Percentiles rank a stretch among this genome's conserved stretches.
Conservation (phyloP, 768 basidiomycete species). For the Boletus tomentosulus region DNA sequence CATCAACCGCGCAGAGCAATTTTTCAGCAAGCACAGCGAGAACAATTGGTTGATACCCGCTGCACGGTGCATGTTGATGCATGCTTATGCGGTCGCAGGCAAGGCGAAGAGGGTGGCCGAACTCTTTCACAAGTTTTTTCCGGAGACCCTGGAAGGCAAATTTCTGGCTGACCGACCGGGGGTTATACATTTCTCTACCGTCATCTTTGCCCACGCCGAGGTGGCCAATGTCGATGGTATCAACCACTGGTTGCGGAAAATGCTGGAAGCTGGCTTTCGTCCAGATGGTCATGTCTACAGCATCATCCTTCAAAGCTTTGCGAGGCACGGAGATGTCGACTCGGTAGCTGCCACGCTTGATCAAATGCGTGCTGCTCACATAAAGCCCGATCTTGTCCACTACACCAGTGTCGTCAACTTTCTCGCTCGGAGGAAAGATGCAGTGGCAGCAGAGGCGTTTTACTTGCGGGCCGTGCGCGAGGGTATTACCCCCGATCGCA, state of each 20-base stretch:
- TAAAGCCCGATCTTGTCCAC: conserved; percentile 45
- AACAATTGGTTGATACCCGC: conserved; percentile 22
- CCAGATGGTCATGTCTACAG: conserved; percentile 59
- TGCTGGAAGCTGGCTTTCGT: conserved; percentile 44
- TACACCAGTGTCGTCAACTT: conserved; percentile 69
- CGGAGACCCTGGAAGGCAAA: conserved; percentile 28
- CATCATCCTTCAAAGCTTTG: conserved; percentile 56
- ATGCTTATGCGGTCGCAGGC: conserved; percentile 49
- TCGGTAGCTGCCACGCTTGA: conserved; percentile 47
- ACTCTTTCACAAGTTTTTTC: conserved; percentile 56
- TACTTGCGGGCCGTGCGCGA: conserved; percentile 61
- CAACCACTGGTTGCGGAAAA: conserved; percentile 49
- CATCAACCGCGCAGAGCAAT: conserved; percentile 37
- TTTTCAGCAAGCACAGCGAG: conserved; percentile 36
- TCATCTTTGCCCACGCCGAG: conserved; percentile 53
- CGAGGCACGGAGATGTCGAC: conserved; percentile 50
- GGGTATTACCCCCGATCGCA: conserved; percentile 57
- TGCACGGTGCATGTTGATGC: conserved; percentile 48
- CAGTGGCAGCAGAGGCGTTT: conserved; percentile 59
- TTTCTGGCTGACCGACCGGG: conserved; percentile 36
- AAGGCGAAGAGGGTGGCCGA: conserved; percentile 37
- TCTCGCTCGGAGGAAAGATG: conserved; percentile 59
- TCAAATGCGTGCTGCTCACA: conserved; percentile 54
- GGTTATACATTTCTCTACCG: conserved; percentile 49
- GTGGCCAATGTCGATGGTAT: conserved; percentile 45